Conservation (phyloP, 129 eudicot species). For the Glebionis coronaria region DNA sequence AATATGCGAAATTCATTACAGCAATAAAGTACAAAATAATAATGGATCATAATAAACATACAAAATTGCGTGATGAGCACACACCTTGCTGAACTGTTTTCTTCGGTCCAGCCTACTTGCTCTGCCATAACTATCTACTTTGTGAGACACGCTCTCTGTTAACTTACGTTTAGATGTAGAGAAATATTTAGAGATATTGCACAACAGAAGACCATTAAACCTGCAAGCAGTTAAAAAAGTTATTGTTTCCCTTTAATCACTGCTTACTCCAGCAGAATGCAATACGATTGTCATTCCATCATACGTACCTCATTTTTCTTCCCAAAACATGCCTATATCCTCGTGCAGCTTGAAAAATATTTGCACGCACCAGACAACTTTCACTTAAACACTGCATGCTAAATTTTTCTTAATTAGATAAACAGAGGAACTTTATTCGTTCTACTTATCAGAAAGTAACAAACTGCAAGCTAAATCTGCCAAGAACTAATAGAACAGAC, state of each 20-base stretch:
- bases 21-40: slow-evolving; percentile 2
- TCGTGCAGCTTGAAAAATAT: slow-evolving; percentile 56
- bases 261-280: slow-evolving; percentile 6
- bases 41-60: slow-evolving; percentile 7
- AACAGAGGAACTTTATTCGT: slow-evolving; percentile 7
- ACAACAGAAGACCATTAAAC: slow-evolving; percentile 45
- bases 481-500: not conserved
- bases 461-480: slow-evolving; percentile 14
- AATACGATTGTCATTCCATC: not conserved
- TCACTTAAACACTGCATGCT: slow-evolving; percentile 68
- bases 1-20: not conserved
- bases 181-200: slow-evolving; percentile 46
- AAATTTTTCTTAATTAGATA: slow-evolving; percentile 21
- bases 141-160: slow-evolving; percentile 45
- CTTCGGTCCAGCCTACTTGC: slow-evolving; percentile 35
- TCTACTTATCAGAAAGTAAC: not conserved
- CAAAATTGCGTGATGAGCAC: slow-evolving; percentile 12
- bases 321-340: slow-evolving; percentile 51
- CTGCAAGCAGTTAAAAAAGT: slow-evolving; percentile 39
- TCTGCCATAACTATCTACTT: slow-evolving; percentile 49
- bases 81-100: slow-evolving; percentile 44
- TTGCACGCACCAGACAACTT: slow-evolving; percentile 54
- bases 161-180: slow-evolving; percentile 56
- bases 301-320: slow-evolving; percentile 61
- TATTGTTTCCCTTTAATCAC: not conserved